phyloP scores from a whole-genome alignment of 1,284 basidiomycete genomes.

The Marasmius sp. region DNA sequence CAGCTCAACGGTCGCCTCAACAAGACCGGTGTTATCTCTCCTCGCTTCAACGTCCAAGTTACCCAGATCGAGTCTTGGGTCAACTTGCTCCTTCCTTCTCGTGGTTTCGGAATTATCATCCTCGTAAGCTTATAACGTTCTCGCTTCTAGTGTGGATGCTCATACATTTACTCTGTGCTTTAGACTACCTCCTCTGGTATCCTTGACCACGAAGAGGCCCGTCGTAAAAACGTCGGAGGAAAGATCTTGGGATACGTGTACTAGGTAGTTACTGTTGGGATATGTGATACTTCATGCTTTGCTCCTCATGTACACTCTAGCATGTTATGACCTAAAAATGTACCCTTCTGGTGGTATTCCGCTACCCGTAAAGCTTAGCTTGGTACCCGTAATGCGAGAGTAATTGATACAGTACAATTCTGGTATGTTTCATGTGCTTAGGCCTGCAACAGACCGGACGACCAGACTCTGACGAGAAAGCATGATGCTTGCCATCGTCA shows the following conservation, averaged over 20 bases:
- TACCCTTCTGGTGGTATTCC: neutral
- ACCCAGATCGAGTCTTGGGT: slow-evolving; percentile 94
- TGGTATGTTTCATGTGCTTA: too few species aligned
- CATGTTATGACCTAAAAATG: neutral
- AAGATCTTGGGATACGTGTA: slow-evolving; percentile 88
- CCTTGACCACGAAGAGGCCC: slow-evolving; percentile 98
- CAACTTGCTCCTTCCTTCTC: slow-evolving; percentile 89
- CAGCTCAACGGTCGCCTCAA: slow-evolving; percentile 98
- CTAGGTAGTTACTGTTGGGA: slow-evolving; percentile 39
- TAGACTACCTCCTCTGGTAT: slow-evolving; percentile 98
- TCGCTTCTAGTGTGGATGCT: neutral
- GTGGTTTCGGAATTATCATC: slow-evolving; percentile 97
- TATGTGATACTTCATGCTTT: neutral
- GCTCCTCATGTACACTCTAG: neutral
- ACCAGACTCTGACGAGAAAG: too few species aligned
- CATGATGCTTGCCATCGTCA: too few species aligned
- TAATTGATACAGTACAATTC: too few species aligned
- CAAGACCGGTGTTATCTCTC: slow-evolving; percentile 98
- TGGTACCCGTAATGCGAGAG: too few species aligned
- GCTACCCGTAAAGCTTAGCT: too few species aligned
- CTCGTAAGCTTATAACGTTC: slow-evolving; percentile 50
- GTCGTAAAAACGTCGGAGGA: slow-evolving; percentile 96
- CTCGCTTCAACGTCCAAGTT: slow-evolving; percentile 95
- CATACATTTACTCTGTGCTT: slow-evolving; percentile 2
- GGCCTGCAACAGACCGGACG: too few species aligned